A percentile compares a stretch with the other conserved stretches of the same genome.
phyloP scores from a whole-genome alignment of 2,329 filamentous ascomycete species.

The Cordyceps pruinosa region DNA sequence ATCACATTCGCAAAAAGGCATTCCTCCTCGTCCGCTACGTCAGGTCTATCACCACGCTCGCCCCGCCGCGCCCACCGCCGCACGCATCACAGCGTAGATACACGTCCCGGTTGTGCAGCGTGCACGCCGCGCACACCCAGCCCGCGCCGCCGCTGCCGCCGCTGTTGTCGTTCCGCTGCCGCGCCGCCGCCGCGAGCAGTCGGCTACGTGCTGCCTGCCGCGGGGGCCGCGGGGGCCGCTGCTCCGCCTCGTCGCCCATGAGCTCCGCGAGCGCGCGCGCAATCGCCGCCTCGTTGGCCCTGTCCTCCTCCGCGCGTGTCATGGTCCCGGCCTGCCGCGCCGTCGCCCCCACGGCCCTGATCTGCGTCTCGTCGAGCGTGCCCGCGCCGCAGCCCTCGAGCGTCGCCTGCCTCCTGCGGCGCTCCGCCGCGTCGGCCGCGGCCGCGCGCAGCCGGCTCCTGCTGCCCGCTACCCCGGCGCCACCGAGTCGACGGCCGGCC shows the following conservation, averaged over 20 bases:
- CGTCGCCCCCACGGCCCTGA: slow-evolving; percentile 55
- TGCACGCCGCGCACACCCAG: slow-evolving; percentile 52
- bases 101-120: slow-evolving; percentile 45
- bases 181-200: not conserved
- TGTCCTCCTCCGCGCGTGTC: slow-evolving; percentile 80
- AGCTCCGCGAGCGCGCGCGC: slow-evolving; percentile 80
- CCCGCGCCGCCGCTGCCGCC: slow-evolving; percentile 15
- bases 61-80: slow-evolving; percentile 22
- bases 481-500: slow-evolving; percentile 11
- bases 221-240: not conserved
- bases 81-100: slow-evolving; percentile 53
- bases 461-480: not conserved
- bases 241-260: slow-evolving; percentile 38
- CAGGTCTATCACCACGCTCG: slow-evolving; percentile 25
- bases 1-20: not conserved
- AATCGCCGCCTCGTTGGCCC: slow-evolving; percentile 82
- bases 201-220: not conserved
- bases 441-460: slow-evolving; percentile 3
- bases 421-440: slow-evolving; percentile 35
- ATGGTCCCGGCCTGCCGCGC: slow-evolving; percentile 68
- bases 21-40: slow-evolving; percentile 18
- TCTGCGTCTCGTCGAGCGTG: slow-evolving; percentile 57
- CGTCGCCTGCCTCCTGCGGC: slow-evolving; percentile 58
- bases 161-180: not conserved
- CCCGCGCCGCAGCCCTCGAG: slow-evolving; percentile 71